Percentiles rank a stretch among this genome's conserved stretches.
Evolutionary conservation across 805 yeast species (phyloP).

Genomic region (Schwanniomyces occidentalis): DNA sequence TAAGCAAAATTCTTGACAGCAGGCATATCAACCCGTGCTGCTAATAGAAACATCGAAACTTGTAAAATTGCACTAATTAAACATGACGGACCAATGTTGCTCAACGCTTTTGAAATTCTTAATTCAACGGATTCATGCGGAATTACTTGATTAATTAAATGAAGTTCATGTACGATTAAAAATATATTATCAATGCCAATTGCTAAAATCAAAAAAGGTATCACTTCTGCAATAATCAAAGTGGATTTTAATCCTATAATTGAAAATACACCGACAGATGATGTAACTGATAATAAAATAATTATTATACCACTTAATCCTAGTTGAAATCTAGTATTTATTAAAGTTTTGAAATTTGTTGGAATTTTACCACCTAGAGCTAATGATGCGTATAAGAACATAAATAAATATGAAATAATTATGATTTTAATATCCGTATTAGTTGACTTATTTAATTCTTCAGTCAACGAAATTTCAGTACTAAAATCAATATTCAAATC

Average conservation of each 20-base stretch:
- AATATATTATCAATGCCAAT: slow-evolving; percentile 96
- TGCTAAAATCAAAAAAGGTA: slow-evolving; percentile 89
- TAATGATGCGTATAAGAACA: slow-evolving; percentile 86
- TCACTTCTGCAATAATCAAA: slow-evolving; percentile 91
- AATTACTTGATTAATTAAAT: slow-evolving; percentile 47
- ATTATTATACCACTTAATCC: slow-evolving; percentile 85
- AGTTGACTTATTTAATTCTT: slow-evolving; percentile 80
- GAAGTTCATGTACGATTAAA: slow-evolving; percentile 77
- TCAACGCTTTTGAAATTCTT: slow-evolving; percentile 63
- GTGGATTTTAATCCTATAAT: slow-evolving; percentile 81
- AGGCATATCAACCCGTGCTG: slow-evolving; percentile 87
- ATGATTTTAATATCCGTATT: slow-evolving; percentile 76
- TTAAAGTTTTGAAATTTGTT: slow-evolving; percentile 31
- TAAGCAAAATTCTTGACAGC: slow-evolving; percentile 93
- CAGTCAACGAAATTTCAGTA: slow-evolving; percentile 80
- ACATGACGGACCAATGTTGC: slow-evolving; percentile 85
- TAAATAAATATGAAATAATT: slow-evolving; percentile 70
- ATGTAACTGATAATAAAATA: slow-evolving; percentile 74
- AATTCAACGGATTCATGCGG: slow-evolving; percentile 48
- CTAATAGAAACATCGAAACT: slow-evolving; percentile 74
- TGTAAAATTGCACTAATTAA: slow-evolving; percentile 76
- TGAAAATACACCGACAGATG: slow-evolving; percentile 83
- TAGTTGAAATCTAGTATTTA: slow-evolving; percentile 64
- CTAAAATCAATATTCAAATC: slow-evolving; percentile 65
- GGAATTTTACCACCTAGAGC: slow-evolving; percentile 70